phyloP scores from a whole-genome alignment of 768 basidiomycete genomes.

The Amanita molliuscula region DNA sequence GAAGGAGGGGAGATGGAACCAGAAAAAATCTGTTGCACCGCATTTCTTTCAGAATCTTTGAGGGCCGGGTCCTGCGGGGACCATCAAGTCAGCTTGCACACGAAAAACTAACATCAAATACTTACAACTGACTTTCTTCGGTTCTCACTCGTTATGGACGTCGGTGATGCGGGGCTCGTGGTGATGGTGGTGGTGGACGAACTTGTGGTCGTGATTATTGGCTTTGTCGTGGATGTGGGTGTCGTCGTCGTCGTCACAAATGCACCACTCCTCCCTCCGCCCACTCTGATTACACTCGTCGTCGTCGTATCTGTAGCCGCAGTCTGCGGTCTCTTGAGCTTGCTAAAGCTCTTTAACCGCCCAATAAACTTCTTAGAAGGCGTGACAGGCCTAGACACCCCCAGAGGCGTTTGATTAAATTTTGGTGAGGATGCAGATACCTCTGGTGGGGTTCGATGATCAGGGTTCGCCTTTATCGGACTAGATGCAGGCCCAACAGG shows the following conservation, averaged over 20 bases:
- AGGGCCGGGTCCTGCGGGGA: slow-evolving; percentile 10
- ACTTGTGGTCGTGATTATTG: background rate
- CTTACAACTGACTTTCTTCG: slow-evolving; percentile 17
- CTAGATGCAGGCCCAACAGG: background rate
- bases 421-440: background rate
- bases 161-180: background rate
- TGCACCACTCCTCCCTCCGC: slow-evolving; percentile 16
- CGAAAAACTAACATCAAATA: background rate
- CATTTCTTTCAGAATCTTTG: slow-evolving; percentile 28
- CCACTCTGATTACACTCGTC: slow-evolving; percentile 14
- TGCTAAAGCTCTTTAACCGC: slow-evolving; percentile 62
- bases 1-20: slow-evolving; percentile 55
- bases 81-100: background rate
- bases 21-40: slow-evolving; percentile 44
- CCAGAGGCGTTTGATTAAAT: background rate
- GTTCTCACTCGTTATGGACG: background rate
- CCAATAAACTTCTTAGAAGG: slow-evolving; percentile 67
- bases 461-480: background rate
- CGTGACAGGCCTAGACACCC: background rate
- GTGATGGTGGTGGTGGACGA: background rate
- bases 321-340: slow-evolving; percentile 31
- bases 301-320: slow-evolving; percentile 23
- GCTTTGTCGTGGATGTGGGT: background rate
- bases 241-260: slow-evolving; percentile 11
- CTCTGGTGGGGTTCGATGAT: background rate